phyloP scores from a whole-genome alignment of 192 early-diverging fungal genomes.

The Spinellus fusiger region DNA sequence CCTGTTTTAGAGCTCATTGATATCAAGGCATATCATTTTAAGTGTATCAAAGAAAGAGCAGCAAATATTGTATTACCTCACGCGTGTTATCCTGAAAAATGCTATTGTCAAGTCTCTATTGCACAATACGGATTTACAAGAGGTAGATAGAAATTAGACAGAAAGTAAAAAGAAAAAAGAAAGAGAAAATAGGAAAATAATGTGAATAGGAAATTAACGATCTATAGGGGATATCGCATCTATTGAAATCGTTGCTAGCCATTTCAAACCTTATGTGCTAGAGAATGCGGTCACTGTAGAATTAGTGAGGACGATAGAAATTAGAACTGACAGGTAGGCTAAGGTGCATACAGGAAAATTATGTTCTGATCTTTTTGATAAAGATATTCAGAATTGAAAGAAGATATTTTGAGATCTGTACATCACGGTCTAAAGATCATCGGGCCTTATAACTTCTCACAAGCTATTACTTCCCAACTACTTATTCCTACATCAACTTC shows the following conservation, averaged over 20 bases:
- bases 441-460: conserved; percentile 7
- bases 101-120: conserved; percentile 11
- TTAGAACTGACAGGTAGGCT: conserved; percentile 19
- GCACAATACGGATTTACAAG: conserved; percentile 29
- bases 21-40: conserved; percentile 13
- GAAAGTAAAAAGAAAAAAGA: no score
- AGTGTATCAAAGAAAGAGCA: conserved; percentile 2
- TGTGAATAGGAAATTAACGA: no score
- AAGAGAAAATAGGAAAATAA: no score
- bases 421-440: conserved; percentile 13
- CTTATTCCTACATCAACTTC: conserved; percentile 27
- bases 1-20: conserved; percentile 33
- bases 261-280: conserved; percentile 10
- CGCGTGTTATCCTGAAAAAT: conserved; percentile 1
- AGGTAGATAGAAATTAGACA: conserved; percentile 22
- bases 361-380: not conserved
- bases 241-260: conserved; percentile 1
- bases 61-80: conserved; percentile 3
- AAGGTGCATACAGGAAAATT: not conserved
- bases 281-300: conserved; percentile 11
- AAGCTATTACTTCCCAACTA: conserved; percentile 15
- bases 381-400: conserved; percentile 8
- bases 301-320: conserved; percentile 16
- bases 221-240: conserved; percentile 7
- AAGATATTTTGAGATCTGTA: conserved; percentile 7